These are phyloP conservation scores for Ogataea corticis DNA, from an alignment of 805 yeast genomes.

Conservation along the genomic window DNA sequence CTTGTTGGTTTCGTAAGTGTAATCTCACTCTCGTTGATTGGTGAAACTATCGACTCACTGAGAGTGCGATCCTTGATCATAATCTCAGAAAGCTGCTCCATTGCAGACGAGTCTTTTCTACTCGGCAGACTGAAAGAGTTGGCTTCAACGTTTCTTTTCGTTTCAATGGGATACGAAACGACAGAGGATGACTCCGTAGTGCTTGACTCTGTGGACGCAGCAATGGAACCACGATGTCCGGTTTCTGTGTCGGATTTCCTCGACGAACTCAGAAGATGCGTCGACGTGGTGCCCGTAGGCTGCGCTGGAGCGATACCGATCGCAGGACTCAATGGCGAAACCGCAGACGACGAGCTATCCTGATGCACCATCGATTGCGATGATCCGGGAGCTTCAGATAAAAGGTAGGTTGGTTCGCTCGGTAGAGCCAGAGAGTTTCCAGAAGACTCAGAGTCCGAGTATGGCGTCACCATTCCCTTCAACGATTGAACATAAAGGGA, in stretches of 20 bases:
- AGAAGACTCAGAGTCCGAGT: slow-evolving; percentile 18
- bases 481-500: slow-evolving; percentile 20
- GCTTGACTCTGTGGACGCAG: slow-evolving; percentile 29
- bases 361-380: slow-evolving; percentile 5
- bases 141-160: slow-evolving; percentile 24
- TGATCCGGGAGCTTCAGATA: slow-evolving; percentile 17
- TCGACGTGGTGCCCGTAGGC: neutral
- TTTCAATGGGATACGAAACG: slow-evolving; percentile 24
- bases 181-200: slow-evolving; percentile 36
- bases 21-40: slow-evolving; percentile 14
- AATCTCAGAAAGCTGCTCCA: slow-evolving; percentile 23
- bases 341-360: slow-evolving; percentile 1
- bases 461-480: slow-evolving; percentile 15
- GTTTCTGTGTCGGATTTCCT: slow-evolving; percentile 2
- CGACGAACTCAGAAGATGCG: neutral
- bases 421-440: slow-evolving; percentile 5
- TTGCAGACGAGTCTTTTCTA: slow-evolving; percentile 20
- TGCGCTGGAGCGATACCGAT: neutral
- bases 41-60: slow-evolving; percentile 1
- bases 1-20: slow-evolving; percentile 8
- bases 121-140: slow-evolving; percentile 16
- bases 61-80: slow-evolving; percentile 16
- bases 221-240: slow-evolving; percentile 17
- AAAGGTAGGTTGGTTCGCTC: slow-evolving; percentile 15
- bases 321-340: slow-evolving; percentile 1